These are phyloP conservation scores for Thalia dealbata DNA, from an alignment of 176 grass and related monocot species.

Conservation along the genomic window DNA sequence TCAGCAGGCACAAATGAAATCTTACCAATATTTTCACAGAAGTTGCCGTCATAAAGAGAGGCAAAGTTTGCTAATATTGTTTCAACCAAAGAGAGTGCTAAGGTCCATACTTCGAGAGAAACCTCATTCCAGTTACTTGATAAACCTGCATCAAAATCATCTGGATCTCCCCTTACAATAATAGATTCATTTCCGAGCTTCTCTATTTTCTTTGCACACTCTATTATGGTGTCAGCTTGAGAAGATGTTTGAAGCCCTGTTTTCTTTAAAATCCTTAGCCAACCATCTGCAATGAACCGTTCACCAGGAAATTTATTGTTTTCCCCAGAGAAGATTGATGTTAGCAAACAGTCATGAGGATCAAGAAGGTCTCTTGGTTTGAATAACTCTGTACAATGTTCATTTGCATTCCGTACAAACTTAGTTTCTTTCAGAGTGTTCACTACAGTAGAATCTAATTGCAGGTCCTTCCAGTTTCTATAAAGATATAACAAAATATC, in stretches of 20 bases:
- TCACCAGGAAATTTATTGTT: conserved; percentile 66
- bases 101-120: conserved; percentile 68
- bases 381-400: conserved; percentile 47
- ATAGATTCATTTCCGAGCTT: conserved; percentile 50
- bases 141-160: conserved; percentile 69
- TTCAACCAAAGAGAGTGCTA: conserved; percentile 72
- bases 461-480: conserved; percentile 82
- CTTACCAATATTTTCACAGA: conserved; percentile 80
- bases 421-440: conserved; percentile 58
- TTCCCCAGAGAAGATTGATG: conserved; percentile 77
- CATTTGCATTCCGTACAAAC: conserved; percentile 77
- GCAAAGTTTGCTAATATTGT: conserved; percentile 84
- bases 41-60: conserved; percentile 64
- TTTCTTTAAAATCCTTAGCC: conserved; percentile 86
- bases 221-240: conserved; percentile 70
- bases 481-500: conserved; percentile 73
- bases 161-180: conserved; percentile 33
- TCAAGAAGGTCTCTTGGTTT: conserved; percentile 80
- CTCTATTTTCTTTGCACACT: conserved; percentile 80
- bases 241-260: conserved; percentile 59
- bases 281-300: conserved; percentile 68
- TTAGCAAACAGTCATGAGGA: conserved; percentile 65
- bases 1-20: conserved; percentile 93
- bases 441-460: conserved; percentile 51
- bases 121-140: conserved; percentile 59